These are phyloP conservation scores for Quercus alba DNA, from an alignment of 306 rosid species.

Conservation along the genomic window DNA sequence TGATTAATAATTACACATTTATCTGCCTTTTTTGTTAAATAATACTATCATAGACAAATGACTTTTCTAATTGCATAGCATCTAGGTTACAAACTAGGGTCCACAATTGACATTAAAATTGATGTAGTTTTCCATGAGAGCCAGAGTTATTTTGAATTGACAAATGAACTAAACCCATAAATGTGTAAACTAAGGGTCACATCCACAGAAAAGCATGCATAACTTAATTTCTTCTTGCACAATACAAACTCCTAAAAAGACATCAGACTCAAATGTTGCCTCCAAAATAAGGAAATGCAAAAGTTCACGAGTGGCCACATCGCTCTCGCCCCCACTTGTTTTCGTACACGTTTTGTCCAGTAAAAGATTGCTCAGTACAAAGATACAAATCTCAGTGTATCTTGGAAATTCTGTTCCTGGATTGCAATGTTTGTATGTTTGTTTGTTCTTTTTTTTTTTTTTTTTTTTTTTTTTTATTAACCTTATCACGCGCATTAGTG, in stretches of 20 bases:
- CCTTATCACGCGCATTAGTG: too few species aligned
- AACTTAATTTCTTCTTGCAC: too few species aligned
- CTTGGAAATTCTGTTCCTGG: too few species aligned
- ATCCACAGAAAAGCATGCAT: neutral
- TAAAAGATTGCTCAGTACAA: neutral
- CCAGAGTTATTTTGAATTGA: neutral
- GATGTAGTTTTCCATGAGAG: neutral
- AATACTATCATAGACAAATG: neutral
- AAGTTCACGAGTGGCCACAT: neutral
- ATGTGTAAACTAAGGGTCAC: neutral
- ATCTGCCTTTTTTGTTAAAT: neutral
- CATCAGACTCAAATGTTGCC: neutral
- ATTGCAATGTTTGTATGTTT: too few species aligned
- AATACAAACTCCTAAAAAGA: too few species aligned
- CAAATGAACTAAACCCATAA: neutral
- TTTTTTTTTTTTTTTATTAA: too few species aligned
- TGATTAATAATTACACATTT: neutral
- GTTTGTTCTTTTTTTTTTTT: too few species aligned
- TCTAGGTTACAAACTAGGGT: neutral
- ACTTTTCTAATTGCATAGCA: neutral
- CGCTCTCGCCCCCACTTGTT: neutral
- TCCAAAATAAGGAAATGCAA: neutral
- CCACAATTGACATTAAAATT: neutral
- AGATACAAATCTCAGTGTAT: too few species aligned
- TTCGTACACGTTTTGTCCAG: neutral